Base-by-base conservation (phyloP, 345 rosid genomes). In the Salix koriyanagi region DNA sequence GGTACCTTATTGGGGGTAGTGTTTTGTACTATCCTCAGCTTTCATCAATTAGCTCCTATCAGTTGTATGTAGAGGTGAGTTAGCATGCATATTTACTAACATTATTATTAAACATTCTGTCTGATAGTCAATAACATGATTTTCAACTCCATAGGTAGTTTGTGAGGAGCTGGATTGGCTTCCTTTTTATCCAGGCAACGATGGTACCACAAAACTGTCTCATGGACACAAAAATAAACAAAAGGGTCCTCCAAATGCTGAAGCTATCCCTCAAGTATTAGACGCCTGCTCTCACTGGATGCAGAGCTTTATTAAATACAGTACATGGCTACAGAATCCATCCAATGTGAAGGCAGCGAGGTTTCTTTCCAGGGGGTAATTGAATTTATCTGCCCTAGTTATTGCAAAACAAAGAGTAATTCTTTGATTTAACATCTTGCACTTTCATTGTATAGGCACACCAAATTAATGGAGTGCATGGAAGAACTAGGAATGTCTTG, bases 141-240 rank as follows among this genome's bases (percentile, higher is more conserved):
- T 77, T 82, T 80, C 73, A 61, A 71, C 81, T 73, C 50, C 15
- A 75, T 79, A 94, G 98, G 98, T 94, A 77, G 98, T 90, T 46
- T 91, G 98, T 83, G 98, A 94, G 84, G 98, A 92, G 86, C 88
- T 94, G 79, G 98, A 92, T 65, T 94, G 97, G 97, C 90, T 94
- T 85, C 96, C 89, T 52, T 92, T 94, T 82, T 94, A 87, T 81
- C 91, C 90, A 41, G 89, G 82, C 30, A 81, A 52, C 75, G 42
- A 16, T 79, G 81, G 80, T 71, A 60, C 79, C 52, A 83, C 79
- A 70, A 83, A 87, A 75, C 85, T 79, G 78, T 69, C 85, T 44
- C 92, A 85, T 82, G 88, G 90, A 75, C 96, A 88, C 80, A 84
- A 75, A 78, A 86, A 87, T 67, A 86, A 73, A 84, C 84, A 67